Evolutionary conservation across 306 rosid species (phyloP), one percentile per base, ranked within the genome.

Genomic region (Vigna mungo): DNA sequence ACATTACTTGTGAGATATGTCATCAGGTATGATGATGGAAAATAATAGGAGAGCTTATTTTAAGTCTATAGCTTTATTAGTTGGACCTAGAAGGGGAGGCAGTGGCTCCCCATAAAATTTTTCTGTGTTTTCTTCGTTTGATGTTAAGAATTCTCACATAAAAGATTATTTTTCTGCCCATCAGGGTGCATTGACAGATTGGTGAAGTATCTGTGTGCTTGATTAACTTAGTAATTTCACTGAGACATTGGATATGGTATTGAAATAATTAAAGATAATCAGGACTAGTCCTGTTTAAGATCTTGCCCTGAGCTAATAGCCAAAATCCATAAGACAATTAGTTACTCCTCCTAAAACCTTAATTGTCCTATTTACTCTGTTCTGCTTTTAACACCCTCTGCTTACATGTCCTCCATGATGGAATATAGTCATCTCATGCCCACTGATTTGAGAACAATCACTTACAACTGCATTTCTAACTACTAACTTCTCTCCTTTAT

Each of bases 1-100:
- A 94, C 86, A 90, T 83, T 65, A 92, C 82, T 83, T 94, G 98
- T 77, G 97, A 92, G 85, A 94, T 94, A 61, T 94, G 98, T 65
- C 97, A 94, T 86, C 93, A 92, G 98, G 98, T 48, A 65, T 72
- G 47, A 51, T 9, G 8, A 16, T 67, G 43, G 34, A 16, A 60
- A 25, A 37, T 41, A 18, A 53, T 25, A 12, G 11, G 61, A 71
- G 30, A 49, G 36, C 27, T 74, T 73, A n/a, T 44, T 51, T 51
- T 16, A 41, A 41, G 61, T 65, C 5, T 36, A 37, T 73, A 20
- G 75, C 51, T 74, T 48, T 54, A n/a, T 56, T 41, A 9, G 46
- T 2, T 41, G 46, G 46, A 9, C 46, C 46, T 41, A 9, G 13
- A 41, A 9, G 13, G 46, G 46, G 11, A 9, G 44, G 44, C 12